Percentiles rank a stretch among this genome's conserved stretches.
Evolutionary conservation across 805 yeast species (phyloP).

Genomic region (Wickerhamomyces chaumierensis): DNA sequence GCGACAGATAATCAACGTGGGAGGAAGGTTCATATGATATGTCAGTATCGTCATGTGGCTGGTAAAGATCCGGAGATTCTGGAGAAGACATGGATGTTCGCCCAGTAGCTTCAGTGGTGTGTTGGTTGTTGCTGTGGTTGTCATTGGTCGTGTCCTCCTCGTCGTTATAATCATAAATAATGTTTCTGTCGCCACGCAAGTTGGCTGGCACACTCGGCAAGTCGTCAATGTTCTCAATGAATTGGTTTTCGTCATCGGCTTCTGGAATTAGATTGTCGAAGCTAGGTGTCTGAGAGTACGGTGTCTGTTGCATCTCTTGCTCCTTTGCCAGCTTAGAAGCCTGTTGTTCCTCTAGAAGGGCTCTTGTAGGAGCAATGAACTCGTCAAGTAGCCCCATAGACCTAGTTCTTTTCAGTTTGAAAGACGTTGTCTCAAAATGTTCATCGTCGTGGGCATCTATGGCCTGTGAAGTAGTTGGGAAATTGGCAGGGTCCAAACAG

Average conservation of each 20-base stretch:
- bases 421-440: slow-evolving; percentile 60
- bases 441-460: slow-evolving; percentile 63
- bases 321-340: slow-evolving; percentile 1
- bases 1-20: slow-evolving; percentile 92
- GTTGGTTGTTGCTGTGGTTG: slow-evolving; percentile 9
- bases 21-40: slow-evolving; percentile 70
- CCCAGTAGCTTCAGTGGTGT: no score
- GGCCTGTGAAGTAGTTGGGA: slow-evolving; percentile 21
- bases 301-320: slow-evolving; percentile 1
- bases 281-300: background rate
- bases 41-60: slow-evolving; percentile 72
- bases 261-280: slow-evolving; percentile 2
- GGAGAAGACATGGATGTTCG: slow-evolving; percentile 25
- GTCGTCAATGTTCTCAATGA: slow-evolving; percentile 15
- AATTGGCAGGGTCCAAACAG: slow-evolving; percentile 3
- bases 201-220: slow-evolving; percentile 3
- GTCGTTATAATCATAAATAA: slow-evolving; percentile 11
- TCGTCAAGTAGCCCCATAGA: slow-evolving; percentile 75
- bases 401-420: slow-evolving; percentile 69
- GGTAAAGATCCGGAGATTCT: slow-evolving; percentile 13
- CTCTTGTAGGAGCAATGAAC: slow-evolving; percentile 38
- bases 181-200: slow-evolving; percentile 7
- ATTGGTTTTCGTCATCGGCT: slow-evolving; percentile 11
- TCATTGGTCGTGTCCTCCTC: slow-evolving; percentile 11
- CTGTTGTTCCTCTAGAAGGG: slow-evolving; percentile 23